Evolutionary conservation across 2,329 filamentous ascomycete species (phyloP).

Genomic region (Anisogramma anomala): DNA sequence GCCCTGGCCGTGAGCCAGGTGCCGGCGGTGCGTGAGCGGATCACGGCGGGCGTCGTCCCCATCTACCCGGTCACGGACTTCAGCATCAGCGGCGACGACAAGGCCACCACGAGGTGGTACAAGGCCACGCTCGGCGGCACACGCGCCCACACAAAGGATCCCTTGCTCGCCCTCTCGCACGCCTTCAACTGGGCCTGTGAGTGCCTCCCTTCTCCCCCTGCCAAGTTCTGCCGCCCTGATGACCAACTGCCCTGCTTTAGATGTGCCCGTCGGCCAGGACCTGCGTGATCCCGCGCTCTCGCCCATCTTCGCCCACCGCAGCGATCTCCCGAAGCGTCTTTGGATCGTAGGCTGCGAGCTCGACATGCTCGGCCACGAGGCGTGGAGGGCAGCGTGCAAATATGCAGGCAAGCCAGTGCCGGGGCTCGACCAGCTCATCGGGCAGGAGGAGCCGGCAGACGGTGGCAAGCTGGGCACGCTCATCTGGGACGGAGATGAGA

Average conservation of each 20-base stretch:
- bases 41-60: conserved; percentile 26
- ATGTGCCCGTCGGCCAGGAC: conserved; percentile 25
- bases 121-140: conserved; percentile 24
- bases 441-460: conserved; percentile 18
- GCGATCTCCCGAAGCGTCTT: conserved; percentile 28
- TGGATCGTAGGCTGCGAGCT: conserved; percentile 34
- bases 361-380: conserved; percentile 34
- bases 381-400: conserved; percentile 26
- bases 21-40: conserved; percentile 23
- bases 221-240: not conserved
- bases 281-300: conserved; percentile 30
- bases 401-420: conserved; percentile 24
- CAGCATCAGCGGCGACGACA: conserved; percentile 20
- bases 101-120: conserved; percentile 25
- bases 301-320: conserved; percentile 23
- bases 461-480: conserved; percentile 17
- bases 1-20: conserved; percentile 30
- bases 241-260: not conserved
- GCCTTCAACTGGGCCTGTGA: conserved; percentile 31
- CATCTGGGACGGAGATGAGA: conserved; percentile 19
- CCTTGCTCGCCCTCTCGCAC: conserved; percentile 19
- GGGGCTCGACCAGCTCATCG: conserved; percentile 20
- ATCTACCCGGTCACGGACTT: conserved; percentile 36
- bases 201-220: not conserved
- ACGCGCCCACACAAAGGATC: conserved; percentile 20